Conservation (phyloP, 2,329 filamentous ascomycete genomes). For the Pseudogymnoascus verrucosus region DNA sequence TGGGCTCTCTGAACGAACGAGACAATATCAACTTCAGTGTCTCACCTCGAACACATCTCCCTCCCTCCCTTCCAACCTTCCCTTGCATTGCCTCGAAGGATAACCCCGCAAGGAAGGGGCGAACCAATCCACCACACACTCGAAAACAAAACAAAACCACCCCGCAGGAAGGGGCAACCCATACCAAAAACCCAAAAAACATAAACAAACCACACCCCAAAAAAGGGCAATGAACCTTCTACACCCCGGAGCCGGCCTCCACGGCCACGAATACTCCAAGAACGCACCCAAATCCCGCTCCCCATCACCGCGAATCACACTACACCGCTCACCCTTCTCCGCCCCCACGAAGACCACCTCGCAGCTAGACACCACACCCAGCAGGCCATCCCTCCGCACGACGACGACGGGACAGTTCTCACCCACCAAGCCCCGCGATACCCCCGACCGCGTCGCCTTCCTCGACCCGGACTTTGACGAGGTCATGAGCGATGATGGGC, state of each 20-base stretch:
- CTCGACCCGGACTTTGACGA: not conserved
- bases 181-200: not conserved
- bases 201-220: not conserved
- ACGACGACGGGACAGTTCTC: not conserved
- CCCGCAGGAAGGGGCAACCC: not conserved
- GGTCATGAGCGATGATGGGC: not conserved
- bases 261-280: conserved; percentile 51
- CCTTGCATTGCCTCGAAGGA: not conserved
- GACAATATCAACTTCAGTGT: not conserved
- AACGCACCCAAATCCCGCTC: conserved; percentile 25
- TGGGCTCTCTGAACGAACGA: not conserved
- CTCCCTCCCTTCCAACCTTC: not conserved
- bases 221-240: conserved; percentile 29
- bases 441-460: not conserved
- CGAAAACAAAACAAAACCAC: not conserved
- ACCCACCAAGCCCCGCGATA: conserved; percentile 27
- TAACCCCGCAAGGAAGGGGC: not conserved
- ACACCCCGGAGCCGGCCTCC: conserved; percentile 50
- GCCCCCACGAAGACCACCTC: conserved; percentile 21
- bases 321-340: not conserved
- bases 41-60: not conserved
- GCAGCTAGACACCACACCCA: not conserved
- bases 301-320: not conserved
- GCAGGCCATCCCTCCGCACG: not conserved
- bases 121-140: not conserved